phyloP scores from a whole-genome alignment of 2,329 filamentous ascomycete genomes.

The Leptographium wingfieldii region DNA sequence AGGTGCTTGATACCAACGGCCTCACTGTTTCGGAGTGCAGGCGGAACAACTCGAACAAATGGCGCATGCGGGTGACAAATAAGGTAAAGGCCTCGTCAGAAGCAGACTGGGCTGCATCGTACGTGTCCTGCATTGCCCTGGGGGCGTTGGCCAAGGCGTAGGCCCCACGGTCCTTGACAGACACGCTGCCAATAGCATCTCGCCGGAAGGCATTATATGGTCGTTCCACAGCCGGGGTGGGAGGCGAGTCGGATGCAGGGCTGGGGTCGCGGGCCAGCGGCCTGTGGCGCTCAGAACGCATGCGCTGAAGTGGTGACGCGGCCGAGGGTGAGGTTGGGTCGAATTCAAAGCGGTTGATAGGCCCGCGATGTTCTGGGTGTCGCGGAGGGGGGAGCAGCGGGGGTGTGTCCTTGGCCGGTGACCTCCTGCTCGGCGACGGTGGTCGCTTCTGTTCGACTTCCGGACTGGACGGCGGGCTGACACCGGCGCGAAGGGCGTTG shows the following conservation, averaged over 20 bases:
- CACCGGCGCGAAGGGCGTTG: constrained; percentile 28
- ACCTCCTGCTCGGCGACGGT: not conserved
- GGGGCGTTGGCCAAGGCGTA: constrained; percentile 16
- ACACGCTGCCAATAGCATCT: constrained; percentile 14
- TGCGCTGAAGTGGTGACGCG: not conserved
- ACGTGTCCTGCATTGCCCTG: constrained; percentile 19
- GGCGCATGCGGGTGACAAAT: constrained; percentile 58
- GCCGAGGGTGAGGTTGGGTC: not conserved
- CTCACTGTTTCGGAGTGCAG: constrained; percentile 64
- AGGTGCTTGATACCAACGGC: constrained; percentile 48
- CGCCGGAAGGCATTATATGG: constrained; percentile 14
- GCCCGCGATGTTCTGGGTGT: not conserved
- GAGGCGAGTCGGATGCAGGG: constrained; percentile 21
- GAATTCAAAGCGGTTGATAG: not conserved
- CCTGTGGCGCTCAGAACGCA: not conserved
- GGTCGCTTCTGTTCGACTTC: constrained; percentile 10
- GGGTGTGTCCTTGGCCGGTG: constrained; percentile 1
- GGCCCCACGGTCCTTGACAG: constrained; percentile 2
- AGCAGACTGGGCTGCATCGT: constrained; percentile 31
- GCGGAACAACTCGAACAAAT: constrained; percentile 64
- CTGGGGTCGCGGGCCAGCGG: constrained; percentile 23
- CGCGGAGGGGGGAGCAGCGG: constrained; percentile 1
- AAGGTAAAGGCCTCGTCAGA: constrained; percentile 54
- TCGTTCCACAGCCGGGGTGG: constrained; percentile 15
- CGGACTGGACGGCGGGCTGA: constrained; percentile 17